Base-by-base conservation (phyloP, 176 grass and related monocot genomes). In the Hordeum marinum region DNA sequence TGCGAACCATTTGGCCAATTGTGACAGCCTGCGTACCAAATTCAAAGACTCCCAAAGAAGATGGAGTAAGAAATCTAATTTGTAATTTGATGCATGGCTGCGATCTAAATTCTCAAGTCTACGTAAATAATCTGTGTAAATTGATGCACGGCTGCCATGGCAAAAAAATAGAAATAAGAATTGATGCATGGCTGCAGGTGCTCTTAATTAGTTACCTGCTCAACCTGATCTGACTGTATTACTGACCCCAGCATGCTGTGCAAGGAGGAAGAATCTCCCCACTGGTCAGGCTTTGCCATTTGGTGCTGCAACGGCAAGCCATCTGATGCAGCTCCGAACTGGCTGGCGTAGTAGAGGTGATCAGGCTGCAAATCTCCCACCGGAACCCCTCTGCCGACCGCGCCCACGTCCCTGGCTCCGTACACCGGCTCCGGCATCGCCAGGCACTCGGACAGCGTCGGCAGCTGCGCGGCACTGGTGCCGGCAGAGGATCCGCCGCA, bases 391-490 rank as follows among this genome's bases (percentile, higher is more conserved):
- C 63, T 70, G 5, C 17, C 52, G 1, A 29, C 63, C 82, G 25
- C n/a, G 27, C 4, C 17, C 36, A 39, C 43, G 0, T 43, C 78
- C 24, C 24, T 43, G 13, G 60, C 62, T 12, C 86, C 29, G 14
- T 82, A 94, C 1, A 14, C 76, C 17, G 84, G 72, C n/a, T 91
- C 87, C 29, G 90, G 86, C 87, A 94, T 91, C 52, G 90, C 83
- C 61, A 94, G 71, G 92, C 92, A 94, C 78, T 94, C 89, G 1
- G 90, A 81, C 11, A 94, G 73, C 72, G 92, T 91, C 12, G 89
- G 92, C 72, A 94, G 77, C 20, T 80, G 69, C 2, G 25, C 8
- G 27, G 26, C 40, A 26, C 21, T 50, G 42, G 43, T 43, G 32
- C 40, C 54, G 54, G 54, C 54, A 21, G 54, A 57, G 54, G 54